Percentiles rank a stretch among this genome's conserved stretches.
phyloP scores from a whole-genome alignment of 345 rosid genomes.

The Camelina hispida region DNA sequence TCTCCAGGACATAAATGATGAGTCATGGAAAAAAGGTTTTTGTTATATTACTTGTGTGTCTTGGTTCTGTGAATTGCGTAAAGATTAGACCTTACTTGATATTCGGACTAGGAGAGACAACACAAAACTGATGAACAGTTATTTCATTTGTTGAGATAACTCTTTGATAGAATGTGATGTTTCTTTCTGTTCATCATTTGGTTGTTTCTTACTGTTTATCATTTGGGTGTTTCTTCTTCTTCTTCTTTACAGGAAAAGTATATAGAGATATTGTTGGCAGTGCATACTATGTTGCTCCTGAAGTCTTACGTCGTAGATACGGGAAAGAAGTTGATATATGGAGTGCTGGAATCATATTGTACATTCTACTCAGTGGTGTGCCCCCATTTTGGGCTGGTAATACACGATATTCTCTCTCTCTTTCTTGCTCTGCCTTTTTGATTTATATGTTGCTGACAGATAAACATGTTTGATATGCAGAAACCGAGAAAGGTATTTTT shows the following conservation, averaged over 20 bases:
- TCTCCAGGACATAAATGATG: no score
- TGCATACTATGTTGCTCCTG: slow-evolving; percentile 73
- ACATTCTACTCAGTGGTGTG: slow-evolving; percentile 86
- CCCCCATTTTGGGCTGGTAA: slow-evolving; percentile 96
- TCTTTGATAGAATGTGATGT: slow-evolving; percentile 6
- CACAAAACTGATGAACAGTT: no score
- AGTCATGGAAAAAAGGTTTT: not conserved
- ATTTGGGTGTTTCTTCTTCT: slow-evolving; percentile 34
- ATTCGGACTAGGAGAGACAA: no score
- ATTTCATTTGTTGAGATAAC: slow-evolving; percentile 10
- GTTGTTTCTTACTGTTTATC: slow-evolving; percentile 26
- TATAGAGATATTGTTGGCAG: slow-evolving; percentile 79
- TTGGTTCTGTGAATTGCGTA: slow-evolving; percentile 23
- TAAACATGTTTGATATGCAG: slow-evolving; percentile 50
- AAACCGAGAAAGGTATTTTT: slow-evolving; percentile 82
- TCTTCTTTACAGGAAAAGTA: slow-evolving; percentile 60
- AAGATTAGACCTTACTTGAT: slow-evolving; percentile 4
- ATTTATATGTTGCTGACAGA: slow-evolving; percentile 7
- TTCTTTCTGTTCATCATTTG: slow-evolving; percentile 21
- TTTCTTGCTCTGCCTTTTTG: slow-evolving; percentile 6
- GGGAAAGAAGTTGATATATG: slow-evolving; percentile 84
- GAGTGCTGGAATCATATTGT: slow-evolving; percentile 86
- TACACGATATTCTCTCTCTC: not conserved
- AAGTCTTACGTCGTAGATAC: slow-evolving; percentile 69
- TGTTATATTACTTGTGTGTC: slow-evolving; percentile 12